Evolutionary conservation across 148 eudicot species (phyloP).

Genomic region (Amaranthus palmeri): DNA sequence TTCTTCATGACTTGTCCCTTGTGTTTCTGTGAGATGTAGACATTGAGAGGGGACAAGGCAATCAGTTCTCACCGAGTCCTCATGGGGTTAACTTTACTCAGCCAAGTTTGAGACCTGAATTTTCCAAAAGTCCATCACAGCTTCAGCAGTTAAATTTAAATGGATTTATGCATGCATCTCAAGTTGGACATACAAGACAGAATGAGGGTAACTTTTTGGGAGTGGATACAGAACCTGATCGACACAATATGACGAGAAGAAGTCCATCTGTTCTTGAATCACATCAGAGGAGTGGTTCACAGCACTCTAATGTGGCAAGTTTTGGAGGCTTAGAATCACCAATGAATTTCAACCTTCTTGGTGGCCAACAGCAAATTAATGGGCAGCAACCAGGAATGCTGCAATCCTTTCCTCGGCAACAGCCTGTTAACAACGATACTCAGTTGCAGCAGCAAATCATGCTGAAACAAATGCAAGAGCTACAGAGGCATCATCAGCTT

Average conservation of each 20-base stretch:
- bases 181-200: conserved; percentile 43
- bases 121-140: conserved; percentile 40
- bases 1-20: neutral
- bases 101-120: conserved; percentile 49
- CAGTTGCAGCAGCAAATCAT: conserved; percentile 68
- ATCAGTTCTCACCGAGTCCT: conserved; percentile 43
- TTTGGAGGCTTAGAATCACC: conserved; percentile 52
- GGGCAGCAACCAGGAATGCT: conserved; percentile 56
- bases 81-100: conserved; percentile 51
- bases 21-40: conserved; percentile 31
- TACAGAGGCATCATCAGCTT: conserved; percentile 67
- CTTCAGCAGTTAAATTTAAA: conserved; percentile 43
- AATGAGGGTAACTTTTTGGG: conserved; percentile 64
- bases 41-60: conserved; percentile 46
- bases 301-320: conserved; percentile 36
- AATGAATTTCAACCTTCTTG: conserved; percentile 61
- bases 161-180: conserved; percentile 49
- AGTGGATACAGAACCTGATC: conserved; percentile 58
- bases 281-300: conserved; percentile 47
- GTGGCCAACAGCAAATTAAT: conserved; percentile 67
- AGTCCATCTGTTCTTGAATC: conserved; percentile 47
- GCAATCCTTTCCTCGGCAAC: conserved; percentile 56
- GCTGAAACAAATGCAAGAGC: conserved; percentile 70
- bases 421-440: conserved; percentile 51
- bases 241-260: conserved; percentile 39